Evolutionary conservation across 805 yeast species (phyloP), one percentile per base, ranked within the genome.

Genomic region (Candida dajiaensis): DNA sequence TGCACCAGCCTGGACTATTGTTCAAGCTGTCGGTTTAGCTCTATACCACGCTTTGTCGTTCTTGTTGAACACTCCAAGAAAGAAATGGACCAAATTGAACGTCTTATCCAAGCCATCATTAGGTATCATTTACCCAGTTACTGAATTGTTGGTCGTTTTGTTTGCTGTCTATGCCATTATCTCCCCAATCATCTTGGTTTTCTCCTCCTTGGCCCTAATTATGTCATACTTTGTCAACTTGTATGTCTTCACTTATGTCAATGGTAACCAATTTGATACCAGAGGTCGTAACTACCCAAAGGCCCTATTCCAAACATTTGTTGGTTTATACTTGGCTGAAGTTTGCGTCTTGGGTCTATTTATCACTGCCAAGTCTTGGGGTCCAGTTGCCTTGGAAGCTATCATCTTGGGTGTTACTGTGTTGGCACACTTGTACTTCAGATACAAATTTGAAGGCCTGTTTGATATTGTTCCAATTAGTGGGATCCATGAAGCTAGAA

Each of bases 21-120:
- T 87, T 49, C 97, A 89, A 67, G 65, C 88, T 46, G 89, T 83
- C 37, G 77, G 81, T 3, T 71, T 94, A 57, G 73, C 86, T 45
- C 70, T 90, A 52, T 81, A 85, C 44, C 81, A 85, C 61, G 69
- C 84, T 33, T 70, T 90, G 49, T 87, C 94, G 26, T 49, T 89
- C 20, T 74, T 94, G 50, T 96, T 89, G 64, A 74, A 77, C 45
- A 89, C 98, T 6, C 98, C 98, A 50, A 81, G 98, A 69, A 83
- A 88, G 67, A 86, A 84, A 70, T 92, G 97, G 97, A 78, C 65
- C 50, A 80, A 96, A 59, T 78, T 67, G 62, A 79, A 78, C 62
- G 73, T 71, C 2, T 70, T 92, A 55, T 74, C 80, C 12, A 72
- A 76, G 38, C 85, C 90, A 39, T 75, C 78, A 21, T 89, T 90